These are phyloP conservation scores for Pisolithus tinctorius DNA, from an alignment of 768 basidiomycete genomes.

Conservation along the genomic window DNA sequence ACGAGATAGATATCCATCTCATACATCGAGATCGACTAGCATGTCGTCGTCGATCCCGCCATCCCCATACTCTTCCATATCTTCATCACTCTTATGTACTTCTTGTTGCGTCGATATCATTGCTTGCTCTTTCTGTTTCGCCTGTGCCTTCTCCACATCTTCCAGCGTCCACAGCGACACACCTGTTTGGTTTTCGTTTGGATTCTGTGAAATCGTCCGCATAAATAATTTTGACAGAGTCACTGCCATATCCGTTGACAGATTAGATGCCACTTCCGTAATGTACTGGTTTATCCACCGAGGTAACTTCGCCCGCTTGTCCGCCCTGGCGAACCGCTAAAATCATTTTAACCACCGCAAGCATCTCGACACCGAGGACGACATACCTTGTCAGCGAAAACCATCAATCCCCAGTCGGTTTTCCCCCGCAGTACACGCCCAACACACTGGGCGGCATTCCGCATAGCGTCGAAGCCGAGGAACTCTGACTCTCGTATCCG, in stretches of 20 bases:
- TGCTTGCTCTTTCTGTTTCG: constrained; percentile 66
- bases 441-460: constrained; percentile 98
- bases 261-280: constrained; percentile 94
- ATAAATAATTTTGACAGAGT: constrained; percentile 94
- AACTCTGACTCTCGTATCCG: constrained; percentile 98
- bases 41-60: constrained; percentile 61
- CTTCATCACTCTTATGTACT: constrained; percentile 14
- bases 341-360: background rate
- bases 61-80: constrained; percentile 49
- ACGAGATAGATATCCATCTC: constrained; percentile 12
- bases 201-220: constrained; percentile 97
- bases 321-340: constrained; percentile 86
- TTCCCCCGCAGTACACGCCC: constrained; percentile 96
- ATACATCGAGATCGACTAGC: constrained; percentile 50
- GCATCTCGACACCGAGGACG: background rate
- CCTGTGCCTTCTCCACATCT: constrained; percentile 82
- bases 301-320: constrained; percentile 92
- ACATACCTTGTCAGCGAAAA: constrained; percentile 94
- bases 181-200: constrained; percentile 92
- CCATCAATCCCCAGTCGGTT: constrained; percentile 99
- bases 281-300: constrained; percentile 99
- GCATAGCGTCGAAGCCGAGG: constrained; percentile 98
- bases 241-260: constrained; percentile 97
- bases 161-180: constrained; percentile 93
- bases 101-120: constrained; percentile 41